phyloP scores from a whole-genome alignment of 495 filamentous ascomycete genomes.

The Penicillium riverlandense region DNA sequence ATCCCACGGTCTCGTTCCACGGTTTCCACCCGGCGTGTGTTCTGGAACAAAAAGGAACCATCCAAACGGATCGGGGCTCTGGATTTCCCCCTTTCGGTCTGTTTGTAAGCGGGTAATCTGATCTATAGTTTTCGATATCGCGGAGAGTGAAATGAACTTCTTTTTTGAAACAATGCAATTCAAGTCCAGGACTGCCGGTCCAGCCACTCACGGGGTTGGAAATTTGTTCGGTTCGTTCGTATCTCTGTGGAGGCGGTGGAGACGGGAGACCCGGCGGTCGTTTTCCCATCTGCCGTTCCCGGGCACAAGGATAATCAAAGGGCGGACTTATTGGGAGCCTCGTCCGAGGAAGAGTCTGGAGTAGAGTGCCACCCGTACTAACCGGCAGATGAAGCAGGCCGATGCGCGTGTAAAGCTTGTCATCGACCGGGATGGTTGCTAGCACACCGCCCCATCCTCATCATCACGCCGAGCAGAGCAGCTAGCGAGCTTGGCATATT shows the following conservation, averaged over 20 bases:
- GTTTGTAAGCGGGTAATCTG: constrained; percentile 2
- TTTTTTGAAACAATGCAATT: constrained; percentile 2
- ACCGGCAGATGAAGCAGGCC: too few relatives aligned
- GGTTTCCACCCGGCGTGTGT: not conserved
- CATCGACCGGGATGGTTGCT: not conserved
- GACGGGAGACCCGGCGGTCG: not conserved
- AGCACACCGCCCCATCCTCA: not conserved
- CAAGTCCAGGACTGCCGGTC: not conserved
- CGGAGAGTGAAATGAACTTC: too few relatives aligned
- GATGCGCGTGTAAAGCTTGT: not conserved
- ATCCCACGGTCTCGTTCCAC: too few relatives aligned
- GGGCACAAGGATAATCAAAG: not conserved
- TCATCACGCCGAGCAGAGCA: constrained; percentile 1
- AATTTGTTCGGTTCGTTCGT: too few relatives aligned
- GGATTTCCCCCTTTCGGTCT: constrained; percentile 11
- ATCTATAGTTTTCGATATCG: not conserved
- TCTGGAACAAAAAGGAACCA: constrained; percentile 1
- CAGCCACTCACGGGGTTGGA: too few relatives aligned
- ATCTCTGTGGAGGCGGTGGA: constrained; percentile 6
- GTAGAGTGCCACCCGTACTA: too few relatives aligned
- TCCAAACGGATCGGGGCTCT: constrained; percentile 5
- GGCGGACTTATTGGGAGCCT: too few relatives aligned
- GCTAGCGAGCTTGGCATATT: constrained; percentile 2
- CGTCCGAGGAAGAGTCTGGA: too few relatives aligned
- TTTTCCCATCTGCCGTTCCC: not conserved